Evolutionary conservation across 257 asterid species (phyloP), one percentile per base, ranked within the genome.

Genomic region (Forsythia suspensa): DNA sequence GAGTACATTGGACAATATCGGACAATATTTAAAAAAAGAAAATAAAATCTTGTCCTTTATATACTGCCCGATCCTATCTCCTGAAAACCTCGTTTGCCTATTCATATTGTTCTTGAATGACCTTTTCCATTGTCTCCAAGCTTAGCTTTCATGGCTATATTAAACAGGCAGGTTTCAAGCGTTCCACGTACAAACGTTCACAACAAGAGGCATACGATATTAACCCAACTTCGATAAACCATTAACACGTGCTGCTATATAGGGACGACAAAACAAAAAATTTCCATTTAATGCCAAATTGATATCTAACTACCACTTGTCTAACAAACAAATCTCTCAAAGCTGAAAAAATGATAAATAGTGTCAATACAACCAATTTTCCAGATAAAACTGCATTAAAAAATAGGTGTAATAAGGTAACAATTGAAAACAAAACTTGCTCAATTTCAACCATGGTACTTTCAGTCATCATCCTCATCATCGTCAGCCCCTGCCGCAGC

Each of bases 111-210:
- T 84, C 84, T 40, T 84, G 39, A 68, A 87, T 78, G 77, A 41
- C 20, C 80, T 90, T 90, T 34, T 95, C 98, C 81, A 86, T 24
- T 24, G 46, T 88, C 94, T 80, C 89, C 87, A 42, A 90, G 83
- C 89, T 88, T 87, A 15, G 89, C 92, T 86, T 87, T 86, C 98
- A 92, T 84, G 80, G 95, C 96, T 73, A 91, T 95, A 82, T 88
- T 94, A 4, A 65, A 65, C 38, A 8, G 7, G 21, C 38, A 13
- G 4, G 40, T 29, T 43, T 43, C 51, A 43, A 9, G 5, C 72
- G 10, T 67, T 34, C 72, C 20, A 29, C 11, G 6, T 11, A n/a
- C 40, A 36, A 29, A 1, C 1, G 34, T 24, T 67, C 39, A 3
- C 69, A 61, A 24, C 8, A 29, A 63, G 15, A 63, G 18, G 39